Conservation (phyloP, 352 stramenopile species). For the Thraustochytrium striatum region DNA sequence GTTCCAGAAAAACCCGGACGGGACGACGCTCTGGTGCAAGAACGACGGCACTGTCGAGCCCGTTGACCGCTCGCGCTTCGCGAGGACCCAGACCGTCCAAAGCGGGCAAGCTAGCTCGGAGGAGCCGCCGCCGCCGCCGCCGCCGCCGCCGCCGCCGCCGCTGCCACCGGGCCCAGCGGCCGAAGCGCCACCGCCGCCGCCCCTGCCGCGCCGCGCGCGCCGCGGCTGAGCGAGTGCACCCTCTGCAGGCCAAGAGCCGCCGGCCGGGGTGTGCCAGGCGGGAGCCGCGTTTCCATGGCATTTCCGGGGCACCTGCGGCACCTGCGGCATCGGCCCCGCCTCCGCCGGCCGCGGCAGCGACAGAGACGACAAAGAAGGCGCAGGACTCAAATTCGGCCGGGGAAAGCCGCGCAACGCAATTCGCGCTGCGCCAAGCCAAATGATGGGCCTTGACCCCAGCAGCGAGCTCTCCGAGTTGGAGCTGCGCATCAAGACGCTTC, state of each 20-base stretch:
- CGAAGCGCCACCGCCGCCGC: background rate
- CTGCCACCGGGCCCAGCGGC: background rate
- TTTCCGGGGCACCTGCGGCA: too few species aligned
- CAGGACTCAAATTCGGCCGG: too few species aligned
- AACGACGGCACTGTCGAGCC: background rate
- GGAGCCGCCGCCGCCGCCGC: background rate
- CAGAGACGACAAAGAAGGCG: too few species aligned
- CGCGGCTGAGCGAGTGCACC: too few species aligned
- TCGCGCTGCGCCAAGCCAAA: too few species aligned
- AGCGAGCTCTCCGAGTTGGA: background rate
- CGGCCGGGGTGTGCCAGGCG: too few species aligned
- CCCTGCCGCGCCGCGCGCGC: background rate
- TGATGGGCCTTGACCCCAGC: too few species aligned
- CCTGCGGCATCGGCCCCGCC: too few species aligned
- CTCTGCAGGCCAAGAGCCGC: too few species aligned
- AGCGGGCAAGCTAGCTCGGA: background rate
- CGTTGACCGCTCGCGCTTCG: background rate
- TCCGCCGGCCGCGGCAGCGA: background rate
- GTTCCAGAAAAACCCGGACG: constrained; percentile 36
- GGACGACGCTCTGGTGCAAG: background rate
- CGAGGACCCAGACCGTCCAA: background rate
- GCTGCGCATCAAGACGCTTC: background rate
- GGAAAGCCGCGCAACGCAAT: too few species aligned
- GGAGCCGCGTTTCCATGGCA: too few species aligned
- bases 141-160: background rate